Evolutionary conservation across 139 green algal genomes (phyloP).

Genomic region (Chlorokybus atmophyticus): DNA sequence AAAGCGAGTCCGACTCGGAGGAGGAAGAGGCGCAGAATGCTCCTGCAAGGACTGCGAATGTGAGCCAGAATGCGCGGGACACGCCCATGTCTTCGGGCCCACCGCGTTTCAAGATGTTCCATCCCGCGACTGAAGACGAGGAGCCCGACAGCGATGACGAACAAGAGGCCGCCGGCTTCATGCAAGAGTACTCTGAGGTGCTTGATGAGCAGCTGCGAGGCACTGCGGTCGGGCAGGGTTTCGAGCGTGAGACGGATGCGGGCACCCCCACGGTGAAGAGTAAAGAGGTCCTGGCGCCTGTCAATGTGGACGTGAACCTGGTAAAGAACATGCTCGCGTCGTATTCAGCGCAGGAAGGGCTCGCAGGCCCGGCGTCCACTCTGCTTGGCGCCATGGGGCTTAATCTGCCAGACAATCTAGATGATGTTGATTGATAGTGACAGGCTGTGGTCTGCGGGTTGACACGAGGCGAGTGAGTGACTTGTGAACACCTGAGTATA

Average conservation of each 20-base stretch:
- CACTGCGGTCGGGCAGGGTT: conserved; percentile 32
- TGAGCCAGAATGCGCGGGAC: too few relatives aligned
- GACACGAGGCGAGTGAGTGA: too few relatives aligned
- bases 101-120: too few relatives aligned
- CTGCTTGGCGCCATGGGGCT: conserved; percentile 54
- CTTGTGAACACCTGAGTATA: too few relatives aligned
- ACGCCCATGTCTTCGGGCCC: too few relatives aligned
- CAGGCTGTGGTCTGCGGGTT: too few relatives aligned
- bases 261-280: not conserved
- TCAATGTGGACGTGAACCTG: conserved; percentile 64
- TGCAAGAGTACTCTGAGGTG: conserved; percentile 34
- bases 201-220: conserved; percentile 38
- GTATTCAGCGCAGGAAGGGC: conserved; percentile 48
- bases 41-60: too few relatives aligned
- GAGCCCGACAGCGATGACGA: conserved; percentile 10
- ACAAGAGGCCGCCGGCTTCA: conserved; percentile 32
- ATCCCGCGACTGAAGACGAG: conserved; percentile 4
- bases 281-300: conserved; percentile 1
- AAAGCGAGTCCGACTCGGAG: not conserved
- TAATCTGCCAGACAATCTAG: conserved; percentile 31
- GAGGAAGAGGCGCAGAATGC: not conserved
- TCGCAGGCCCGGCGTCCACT: conserved; percentile 60
- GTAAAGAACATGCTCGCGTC: conserved; percentile 54
- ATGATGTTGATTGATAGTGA: not conserved
- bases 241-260: conserved; percentile 14